Conservation (phyloP, 1,284 basidiomycete genomes). For the Bjerkandera adusta region DNA sequence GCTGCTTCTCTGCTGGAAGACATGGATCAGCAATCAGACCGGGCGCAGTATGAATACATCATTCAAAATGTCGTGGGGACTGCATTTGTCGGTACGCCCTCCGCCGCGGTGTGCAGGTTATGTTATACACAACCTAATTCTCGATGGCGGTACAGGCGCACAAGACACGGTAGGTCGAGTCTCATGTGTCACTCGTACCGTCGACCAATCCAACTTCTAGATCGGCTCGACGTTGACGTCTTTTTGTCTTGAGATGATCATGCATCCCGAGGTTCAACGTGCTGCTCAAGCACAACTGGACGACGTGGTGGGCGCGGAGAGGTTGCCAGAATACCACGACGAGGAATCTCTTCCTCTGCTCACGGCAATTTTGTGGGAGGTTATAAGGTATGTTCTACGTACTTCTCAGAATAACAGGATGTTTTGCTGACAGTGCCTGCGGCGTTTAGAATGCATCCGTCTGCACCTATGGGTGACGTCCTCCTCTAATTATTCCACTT, state of each 20-base stretch:
- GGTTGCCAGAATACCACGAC: conserved; percentile 41
- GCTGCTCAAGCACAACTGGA: conserved; percentile 41
- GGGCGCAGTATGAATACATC: conserved; percentile 4
- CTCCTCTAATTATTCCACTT: neutral
- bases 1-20: neutral
- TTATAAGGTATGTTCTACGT: conserved; percentile 14
- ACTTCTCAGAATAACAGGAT: too few relatives aligned
- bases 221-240: too few relatives aligned
- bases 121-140: too few relatives aligned
- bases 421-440: too few relatives aligned
- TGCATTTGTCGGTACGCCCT: neutral
- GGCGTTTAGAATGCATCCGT: too few relatives aligned
- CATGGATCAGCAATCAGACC: neutral
- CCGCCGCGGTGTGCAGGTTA: too few relatives aligned
- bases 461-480: conserved; percentile 22
- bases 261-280: conserved; percentile 37
- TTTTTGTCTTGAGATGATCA: conserved; percentile 37
- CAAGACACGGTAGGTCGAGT: too few relatives aligned
- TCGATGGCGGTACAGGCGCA: too few relatives aligned
- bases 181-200: too few relatives aligned
- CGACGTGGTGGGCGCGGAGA: conserved; percentile 33
- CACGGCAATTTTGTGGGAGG: too few relatives aligned
- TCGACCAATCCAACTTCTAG: too few relatives aligned
- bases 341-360: conserved; percentile 7
- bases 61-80: neutral